These are phyloP conservation scores for Pseudozyma hubeiensis DNA, from an alignment of 1,284 basidiomycete species.

Conservation along the genomic window DNA sequence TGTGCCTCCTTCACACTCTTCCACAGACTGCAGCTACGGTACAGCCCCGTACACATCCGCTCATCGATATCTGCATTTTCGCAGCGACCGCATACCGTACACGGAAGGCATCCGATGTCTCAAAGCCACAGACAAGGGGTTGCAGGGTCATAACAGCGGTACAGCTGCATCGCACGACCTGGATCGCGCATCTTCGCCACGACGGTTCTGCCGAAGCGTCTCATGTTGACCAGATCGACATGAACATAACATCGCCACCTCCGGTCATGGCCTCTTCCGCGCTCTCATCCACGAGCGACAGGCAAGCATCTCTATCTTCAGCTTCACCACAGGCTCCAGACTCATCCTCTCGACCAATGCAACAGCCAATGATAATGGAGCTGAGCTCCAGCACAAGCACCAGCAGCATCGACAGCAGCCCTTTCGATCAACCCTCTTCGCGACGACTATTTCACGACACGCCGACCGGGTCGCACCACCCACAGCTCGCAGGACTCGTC, in stretches of 20 bases:
- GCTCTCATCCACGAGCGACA: conserved; percentile 1
- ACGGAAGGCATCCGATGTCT: not conserved
- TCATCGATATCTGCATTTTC: not conserved
- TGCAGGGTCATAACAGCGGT: not conserved
- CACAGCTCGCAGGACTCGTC: conserved; percentile 7
- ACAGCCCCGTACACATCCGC: not conserved
- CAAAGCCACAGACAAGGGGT: too few species aligned
- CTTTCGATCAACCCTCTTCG: conserved; percentile 26
- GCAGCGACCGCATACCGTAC: not conserved
- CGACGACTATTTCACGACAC: conserved; percentile 41
- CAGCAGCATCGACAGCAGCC: conserved; percentile 32
- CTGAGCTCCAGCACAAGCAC: conserved; percentile 23
- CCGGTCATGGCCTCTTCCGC: conserved; percentile 15
- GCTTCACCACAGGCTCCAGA: not conserved
- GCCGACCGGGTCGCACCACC: conserved; percentile 12
- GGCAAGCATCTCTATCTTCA: conserved; percentile 16
- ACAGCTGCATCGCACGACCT: not conserved
- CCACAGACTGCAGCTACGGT: not conserved
- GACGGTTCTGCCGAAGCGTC: conserved; percentile 4
- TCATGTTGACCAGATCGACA: not conserved
- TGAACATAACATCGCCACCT: conserved; percentile 11
- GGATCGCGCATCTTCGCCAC: not conserved
- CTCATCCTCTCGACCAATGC: conserved; percentile 6
- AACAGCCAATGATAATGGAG: conserved; percentile 23
- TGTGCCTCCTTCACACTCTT: not conserved